These are phyloP conservation scores for Tausonia pullulans DNA, from an alignment of 1,284 basidiomycete species.

Conservation along the genomic window DNA sequence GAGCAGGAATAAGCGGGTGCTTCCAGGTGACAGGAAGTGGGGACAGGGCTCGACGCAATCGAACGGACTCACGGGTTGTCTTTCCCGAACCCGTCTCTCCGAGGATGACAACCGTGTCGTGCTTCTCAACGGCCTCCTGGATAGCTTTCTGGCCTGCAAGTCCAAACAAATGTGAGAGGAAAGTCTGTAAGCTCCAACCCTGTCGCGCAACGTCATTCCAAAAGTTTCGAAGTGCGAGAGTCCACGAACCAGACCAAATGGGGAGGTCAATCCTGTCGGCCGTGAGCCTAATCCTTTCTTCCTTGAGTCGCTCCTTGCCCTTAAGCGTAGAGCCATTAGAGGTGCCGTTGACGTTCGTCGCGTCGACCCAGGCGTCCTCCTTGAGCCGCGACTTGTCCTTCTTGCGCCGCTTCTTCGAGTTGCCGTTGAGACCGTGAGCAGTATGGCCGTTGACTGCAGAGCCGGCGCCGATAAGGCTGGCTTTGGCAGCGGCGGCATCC, in stretches of 20 bases:
- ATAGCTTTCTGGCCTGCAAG: slow-evolving; percentile 58
- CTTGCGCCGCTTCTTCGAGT: too few species aligned
- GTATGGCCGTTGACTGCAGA: too few species aligned
- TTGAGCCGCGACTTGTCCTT: too few species aligned
- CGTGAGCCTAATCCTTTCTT: too few species aligned
- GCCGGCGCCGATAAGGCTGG: too few species aligned
- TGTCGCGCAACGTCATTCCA: slow-evolving; percentile 30
- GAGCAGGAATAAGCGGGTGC: slow-evolving; percentile 3
- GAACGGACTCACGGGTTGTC: slow-evolving; percentile 68
- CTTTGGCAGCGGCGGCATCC: background rate
- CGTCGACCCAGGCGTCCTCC: too few species aligned
- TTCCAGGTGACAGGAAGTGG: background rate
- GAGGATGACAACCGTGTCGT: slow-evolving; percentile 82
- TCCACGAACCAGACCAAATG: slow-evolving; percentile 39
- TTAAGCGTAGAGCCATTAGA: too few species aligned
- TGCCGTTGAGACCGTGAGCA: too few species aligned
- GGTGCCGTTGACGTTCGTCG: too few species aligned
- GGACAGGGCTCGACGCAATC: background rate
- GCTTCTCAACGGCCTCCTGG: slow-evolving; percentile 55
- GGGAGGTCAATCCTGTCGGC: slow-evolving; percentile 44
- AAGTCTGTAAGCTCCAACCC: background rate
- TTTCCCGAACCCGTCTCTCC: slow-evolving; percentile 98
- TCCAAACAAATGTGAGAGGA: background rate
- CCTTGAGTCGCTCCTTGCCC: too few species aligned
- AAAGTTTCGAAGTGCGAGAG: slow-evolving; percentile 37